Percentiles rank a stretch among this genome's conserved stretches.
Evolutionary conservation across 768 basidiomycete genomes (phyloP).

Genomic region (Fomitopsis pulvina): DNA sequence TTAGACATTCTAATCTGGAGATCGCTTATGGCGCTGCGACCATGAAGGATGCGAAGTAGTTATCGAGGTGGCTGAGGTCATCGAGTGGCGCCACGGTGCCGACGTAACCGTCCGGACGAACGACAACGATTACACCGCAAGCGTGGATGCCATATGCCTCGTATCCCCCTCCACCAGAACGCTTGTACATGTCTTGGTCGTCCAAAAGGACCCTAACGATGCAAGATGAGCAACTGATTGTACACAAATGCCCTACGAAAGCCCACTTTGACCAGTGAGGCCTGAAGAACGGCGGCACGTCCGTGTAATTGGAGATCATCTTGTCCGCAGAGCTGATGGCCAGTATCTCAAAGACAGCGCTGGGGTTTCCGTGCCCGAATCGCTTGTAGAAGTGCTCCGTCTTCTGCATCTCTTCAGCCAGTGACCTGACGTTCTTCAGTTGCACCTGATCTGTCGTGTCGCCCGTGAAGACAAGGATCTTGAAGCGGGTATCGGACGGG

Average conservation of each 20-base stretch:
- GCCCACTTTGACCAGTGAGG: slow-evolving; percentile 55
- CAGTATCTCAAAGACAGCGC: slow-evolving; percentile 10
- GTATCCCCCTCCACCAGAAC: slow-evolving; percentile 49
- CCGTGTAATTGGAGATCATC: slow-evolving; percentile 16
- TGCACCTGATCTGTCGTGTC: slow-evolving; percentile 22
- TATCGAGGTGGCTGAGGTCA: slow-evolving; percentile 27
- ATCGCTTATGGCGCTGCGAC: background rate
- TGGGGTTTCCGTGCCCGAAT: slow-evolving; percentile 1
- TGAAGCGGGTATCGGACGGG: slow-evolving; percentile 42
- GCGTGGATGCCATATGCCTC: slow-evolving; percentile 44
- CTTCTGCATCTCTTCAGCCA: slow-evolving; percentile 12
- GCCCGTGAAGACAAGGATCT: slow-evolving; percentile 41
- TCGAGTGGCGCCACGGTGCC: slow-evolving; percentile 48
- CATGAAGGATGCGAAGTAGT: slow-evolving; percentile 47
- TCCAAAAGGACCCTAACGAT: slow-evolving; percentile 50
- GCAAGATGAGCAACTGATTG: background rate
- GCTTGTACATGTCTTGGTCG: slow-evolving; percentile 39
- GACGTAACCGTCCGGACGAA: slow-evolving; percentile 64
- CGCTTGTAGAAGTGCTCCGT: background rate
- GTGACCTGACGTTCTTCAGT: slow-evolving; percentile 9
- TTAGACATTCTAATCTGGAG: no score
- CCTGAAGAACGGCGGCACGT: slow-evolving; percentile 40
- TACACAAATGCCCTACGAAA: background rate
- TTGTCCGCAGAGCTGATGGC: slow-evolving; percentile 14
- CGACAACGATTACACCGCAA: slow-evolving; percentile 43